Percentiles rank a stretch among this genome's conserved stretches.
These are phyloP conservation scores for Clitoria ternatea DNA, from an alignment of 306 rosid genomes.

Conservation along the genomic window DNA sequence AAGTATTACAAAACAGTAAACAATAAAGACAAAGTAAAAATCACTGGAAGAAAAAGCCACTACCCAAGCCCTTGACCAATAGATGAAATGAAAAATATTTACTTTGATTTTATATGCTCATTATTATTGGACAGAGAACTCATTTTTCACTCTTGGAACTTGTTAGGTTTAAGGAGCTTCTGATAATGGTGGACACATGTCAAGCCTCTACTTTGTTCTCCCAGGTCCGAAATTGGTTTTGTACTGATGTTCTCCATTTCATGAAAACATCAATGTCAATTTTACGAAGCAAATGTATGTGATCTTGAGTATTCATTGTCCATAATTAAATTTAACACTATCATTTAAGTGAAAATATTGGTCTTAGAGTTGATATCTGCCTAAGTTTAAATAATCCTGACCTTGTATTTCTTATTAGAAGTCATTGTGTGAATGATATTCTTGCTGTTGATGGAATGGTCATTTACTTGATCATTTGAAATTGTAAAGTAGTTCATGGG, in stretches of 20 bases:
- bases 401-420: neutral
- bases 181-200: slow-evolving; percentile 98
- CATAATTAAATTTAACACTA: neutral
- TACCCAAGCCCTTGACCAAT: neutral
- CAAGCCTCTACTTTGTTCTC: slow-evolving; percentile 96
- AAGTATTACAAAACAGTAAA: neutral
- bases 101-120: neutral
- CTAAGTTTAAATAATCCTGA: slow-evolving; percentile 1
- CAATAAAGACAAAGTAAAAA: neutral
- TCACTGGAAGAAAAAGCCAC: neutral
- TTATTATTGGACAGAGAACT: slow-evolving; percentile 11
- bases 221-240: slow-evolving; percentile 54
- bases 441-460: neutral
- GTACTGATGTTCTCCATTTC: slow-evolving; percentile 2
- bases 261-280: slow-evolving; percentile 3
- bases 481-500: neutral
- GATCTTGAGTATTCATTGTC: neutral
- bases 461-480: neutral
- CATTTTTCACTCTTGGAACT: slow-evolving; percentile 20
- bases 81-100: neutral
- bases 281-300: neutral
- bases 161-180: slow-evolving; percentile 93
- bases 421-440: neutral
- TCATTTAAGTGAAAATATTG: neutral
- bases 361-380: neutral